phyloP scores from a whole-genome alignment of 306 rosid genomes.

The Vachellia pachyceras region DNA sequence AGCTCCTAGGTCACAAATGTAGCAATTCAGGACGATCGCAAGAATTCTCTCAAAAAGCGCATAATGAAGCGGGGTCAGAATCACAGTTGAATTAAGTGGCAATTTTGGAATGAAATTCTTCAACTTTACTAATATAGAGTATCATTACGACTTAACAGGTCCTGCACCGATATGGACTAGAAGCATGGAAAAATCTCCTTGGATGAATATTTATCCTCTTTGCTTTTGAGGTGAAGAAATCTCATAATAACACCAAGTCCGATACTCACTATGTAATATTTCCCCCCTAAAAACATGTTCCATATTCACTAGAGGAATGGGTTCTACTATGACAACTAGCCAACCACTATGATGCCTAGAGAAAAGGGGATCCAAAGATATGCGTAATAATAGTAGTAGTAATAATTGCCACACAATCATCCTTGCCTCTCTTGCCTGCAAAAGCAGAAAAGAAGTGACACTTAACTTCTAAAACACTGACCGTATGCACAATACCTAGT shows the following conservation, averaged over 20 bases:
- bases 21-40: neutral
- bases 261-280: too few relatives aligned
- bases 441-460: neutral
- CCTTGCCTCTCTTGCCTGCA: neutral
- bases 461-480: neutral
- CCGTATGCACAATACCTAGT: too few relatives aligned
- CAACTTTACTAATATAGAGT: neutral
- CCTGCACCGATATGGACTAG: neutral
- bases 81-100: neutral
- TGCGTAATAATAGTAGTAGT: neutral
- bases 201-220: neutral
- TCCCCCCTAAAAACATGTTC: neutral
- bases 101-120: conserved; percentile 5
- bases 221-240: neutral
- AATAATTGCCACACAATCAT: conserved; percentile 1
- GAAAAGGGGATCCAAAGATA: neutral
- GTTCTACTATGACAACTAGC: neutral
- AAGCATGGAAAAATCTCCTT: neutral
- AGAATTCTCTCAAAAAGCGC: neutral
- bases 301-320: neutral
- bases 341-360: neutral
- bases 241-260: neutral
- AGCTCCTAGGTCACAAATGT: neutral
- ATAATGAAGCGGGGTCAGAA: neutral
- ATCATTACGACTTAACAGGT: neutral